These are phyloP conservation scores for Trichosporon ovoides DNA, from an alignment of 1,284 basidiomycete species.

Conservation along the genomic window DNA sequence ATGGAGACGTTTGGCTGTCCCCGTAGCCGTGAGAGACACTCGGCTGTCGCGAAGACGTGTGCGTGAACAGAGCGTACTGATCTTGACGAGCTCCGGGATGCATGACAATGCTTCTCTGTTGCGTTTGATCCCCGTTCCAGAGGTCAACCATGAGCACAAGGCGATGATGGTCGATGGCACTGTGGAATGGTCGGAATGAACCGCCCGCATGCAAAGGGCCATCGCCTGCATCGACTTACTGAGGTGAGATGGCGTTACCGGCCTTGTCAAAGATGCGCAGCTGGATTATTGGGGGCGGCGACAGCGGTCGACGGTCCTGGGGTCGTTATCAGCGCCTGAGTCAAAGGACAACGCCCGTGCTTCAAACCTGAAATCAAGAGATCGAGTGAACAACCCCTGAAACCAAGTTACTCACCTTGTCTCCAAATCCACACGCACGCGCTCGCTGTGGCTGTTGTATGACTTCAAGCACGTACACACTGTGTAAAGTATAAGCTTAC, in stretches of 20 bases:
- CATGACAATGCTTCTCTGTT: conserved; percentile 77
- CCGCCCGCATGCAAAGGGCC: not conserved
- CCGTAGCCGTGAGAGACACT: conserved; percentile 3
- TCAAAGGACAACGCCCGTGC: not conserved
- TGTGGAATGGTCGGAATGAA: not conserved
- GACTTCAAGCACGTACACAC: conserved; percentile 73
- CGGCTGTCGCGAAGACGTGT: conserved; percentile 8
- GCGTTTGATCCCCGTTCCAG: conserved; percentile 71
- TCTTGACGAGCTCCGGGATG: conserved; percentile 57
- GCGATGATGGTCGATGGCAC: conserved; percentile 66
- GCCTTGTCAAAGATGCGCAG: conserved; percentile 49
- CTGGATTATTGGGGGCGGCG: conserved; percentile 71
- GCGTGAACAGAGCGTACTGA: conserved; percentile 18
- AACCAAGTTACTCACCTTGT: conserved; percentile 63
- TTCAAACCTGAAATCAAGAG: not conserved
- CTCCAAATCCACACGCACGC: conserved; percentile 89
- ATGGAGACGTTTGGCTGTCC: not conserved
- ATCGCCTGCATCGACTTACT: conserved; percentile 55
- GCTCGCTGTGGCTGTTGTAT: conserved; percentile 81
- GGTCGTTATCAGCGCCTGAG: not conserved
- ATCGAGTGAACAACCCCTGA: not conserved
- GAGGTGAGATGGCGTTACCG: conserved; percentile 63
- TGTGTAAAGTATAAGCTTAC: conserved; percentile 35
- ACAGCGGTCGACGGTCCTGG: conserved; percentile 81
- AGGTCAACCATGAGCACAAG: conserved; percentile 82